Evolutionary conservation across 768 basidiomycete species (phyloP).

Genomic region (Tulasnella sp.): DNA sequence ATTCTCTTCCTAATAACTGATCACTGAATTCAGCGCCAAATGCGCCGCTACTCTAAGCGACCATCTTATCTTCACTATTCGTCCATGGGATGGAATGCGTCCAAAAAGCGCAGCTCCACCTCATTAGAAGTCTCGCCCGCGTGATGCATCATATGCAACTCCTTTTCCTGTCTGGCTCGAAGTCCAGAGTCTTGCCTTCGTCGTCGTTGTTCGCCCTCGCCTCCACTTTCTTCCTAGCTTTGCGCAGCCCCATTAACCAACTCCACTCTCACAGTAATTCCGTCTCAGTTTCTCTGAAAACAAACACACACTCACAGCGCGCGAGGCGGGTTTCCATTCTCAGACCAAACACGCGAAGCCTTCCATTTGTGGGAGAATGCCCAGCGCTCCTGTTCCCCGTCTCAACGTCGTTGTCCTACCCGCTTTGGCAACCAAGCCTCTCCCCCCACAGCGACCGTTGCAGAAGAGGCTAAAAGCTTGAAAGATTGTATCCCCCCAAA

Average conservation of each 20-base stretch:
- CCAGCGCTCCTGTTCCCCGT: background rate
- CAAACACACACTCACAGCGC: background rate
- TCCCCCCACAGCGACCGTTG: background rate
- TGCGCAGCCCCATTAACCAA: background rate
- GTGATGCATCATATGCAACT: background rate
- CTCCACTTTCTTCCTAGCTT: background rate
- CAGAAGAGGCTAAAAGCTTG: background rate
- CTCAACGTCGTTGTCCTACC: background rate
- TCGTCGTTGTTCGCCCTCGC: background rate
- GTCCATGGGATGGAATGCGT: background rate
- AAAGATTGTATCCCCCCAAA: background rate
- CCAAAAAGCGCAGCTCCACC: background rate
- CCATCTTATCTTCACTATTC: background rate
- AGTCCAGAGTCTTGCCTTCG: too few species aligned
- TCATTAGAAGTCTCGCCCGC: background rate
- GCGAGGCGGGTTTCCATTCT: background rate
- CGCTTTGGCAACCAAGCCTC: background rate
- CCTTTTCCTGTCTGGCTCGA: background rate
- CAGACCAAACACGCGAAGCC: background rate
- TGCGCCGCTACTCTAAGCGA: background rate
- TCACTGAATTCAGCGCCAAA: background rate
- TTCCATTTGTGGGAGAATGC: conserved; percentile 1
- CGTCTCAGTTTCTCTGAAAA: background rate
- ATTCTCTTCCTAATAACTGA: background rate
- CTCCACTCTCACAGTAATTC: background rate